Evolutionary conservation across 345 rosid genomes (phyloP), one percentile per base, ranked within the genome.

Genomic region (Eucalyptus shirleyi): DNA sequence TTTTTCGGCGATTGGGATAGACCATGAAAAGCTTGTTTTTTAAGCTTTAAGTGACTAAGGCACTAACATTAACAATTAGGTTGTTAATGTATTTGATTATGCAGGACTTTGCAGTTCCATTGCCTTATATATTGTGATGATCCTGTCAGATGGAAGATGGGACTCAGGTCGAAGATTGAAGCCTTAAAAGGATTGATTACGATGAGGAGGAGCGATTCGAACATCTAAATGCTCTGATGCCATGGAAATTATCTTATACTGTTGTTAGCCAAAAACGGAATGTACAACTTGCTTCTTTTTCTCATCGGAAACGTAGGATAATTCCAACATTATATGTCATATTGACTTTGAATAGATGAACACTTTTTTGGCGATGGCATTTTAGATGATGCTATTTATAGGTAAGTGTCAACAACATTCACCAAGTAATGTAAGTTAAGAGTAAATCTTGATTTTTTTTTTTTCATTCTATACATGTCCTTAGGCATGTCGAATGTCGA

Each of bases 201-300:
- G 45, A 37, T 11, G 28, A 21, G 83, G 83, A 19, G 14, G 28
- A 72, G 45, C 0, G 5, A 65, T 72, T 21, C 1, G 3, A 72
- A 19, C 14, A 19, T 21, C 45, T 23, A 7, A 37, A 72, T 19
- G 16, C 26, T 72, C 3, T 6, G 3, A 37, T 72, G 12, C 45
- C 14, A 19, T 5, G 3, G 14, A 37, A 37, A 72, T 72, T 37
- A 37, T 72, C 81, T 32, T 69, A 11, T 12, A 28, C 4, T 7
- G 1, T 62, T 19, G 3, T 7, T 15, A 65, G 37, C 3, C 6
- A 0, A n/a, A 65, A n/a, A 65, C 1, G 21, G 3, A 65, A n/a
- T 65, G 77, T 65, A 16, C 77, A 65, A 4, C 21, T n/a, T 65
- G 3, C 9, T n/a, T 65, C 16, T 13, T 62, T 1, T 28, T 53